Base-by-base conservation (phyloP, 345 rosid genomes). In the Gossypium rotundifolium region DNA sequence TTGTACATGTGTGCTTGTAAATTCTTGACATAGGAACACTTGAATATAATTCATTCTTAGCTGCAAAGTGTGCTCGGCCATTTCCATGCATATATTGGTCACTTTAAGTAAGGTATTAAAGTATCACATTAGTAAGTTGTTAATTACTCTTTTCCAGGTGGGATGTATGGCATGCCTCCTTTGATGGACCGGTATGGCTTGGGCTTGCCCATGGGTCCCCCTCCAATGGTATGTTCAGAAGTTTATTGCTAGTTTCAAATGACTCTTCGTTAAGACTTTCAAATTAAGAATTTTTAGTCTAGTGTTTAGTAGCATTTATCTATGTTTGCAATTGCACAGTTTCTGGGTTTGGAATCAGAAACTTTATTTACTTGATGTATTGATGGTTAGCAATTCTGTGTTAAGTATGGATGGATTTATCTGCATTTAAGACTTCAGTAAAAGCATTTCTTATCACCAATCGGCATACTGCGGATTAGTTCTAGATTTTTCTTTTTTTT, bases 161-260 rank as follows among this genome's bases (percentile, higher is more conserved):
- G 89, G 33, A 88, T 95, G 87, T 95, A 93, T 80, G 89, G 92
- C 57, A 84, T 95, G 81, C 96, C 97, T 52, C 94, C 98, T 51
- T 71, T 93, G 69, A 91, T 95, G 86, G 97, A 95, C 75, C 90
- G 98, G 9, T 93, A 87, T 70, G 97, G 98, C 74, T 84, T 95
- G 81, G 87, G 86, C 71, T 82, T 95, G 88, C 89, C 98, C 13
- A 89, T 95, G 89, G 88, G 88, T 72, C 94, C 90, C 79, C 85
- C 90, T 64, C 77, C 89, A 51, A 85, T 95, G 99, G 99, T 95
- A 90, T 72, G 90, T 75, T 27, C 60, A 59, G 45, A 70, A 46
- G 53, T 68, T 71, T 45, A 48, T 54, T 69, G 20, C n/a, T 70
- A 72, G 65, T 38, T 45, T 33, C 23, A 77, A 62, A 74, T 13